Evolutionary conservation across 208 protist species (phyloP), one percentile per base, ranked within the genome.

Genomic region (Trypanosoma cruzi): DNA sequence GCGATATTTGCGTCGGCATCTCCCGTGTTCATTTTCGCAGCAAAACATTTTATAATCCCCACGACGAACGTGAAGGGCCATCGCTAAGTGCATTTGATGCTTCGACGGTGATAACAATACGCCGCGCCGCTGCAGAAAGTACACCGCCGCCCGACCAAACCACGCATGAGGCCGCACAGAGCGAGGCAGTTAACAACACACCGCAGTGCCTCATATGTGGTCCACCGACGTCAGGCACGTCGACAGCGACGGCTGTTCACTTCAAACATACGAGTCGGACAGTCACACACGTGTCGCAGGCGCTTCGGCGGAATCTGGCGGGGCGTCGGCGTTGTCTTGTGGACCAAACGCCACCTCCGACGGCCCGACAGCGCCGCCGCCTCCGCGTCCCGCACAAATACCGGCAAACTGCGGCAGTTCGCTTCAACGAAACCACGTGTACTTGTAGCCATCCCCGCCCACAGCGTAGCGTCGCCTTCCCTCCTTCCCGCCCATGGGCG

Each of bases 1-100:
- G 7, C 68, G 57, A 46, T 68, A 74, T 34, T 74, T 74, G 14
- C 13, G 31, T 24, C 42, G 46, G 0, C 68, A 58, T 18, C 57
- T 20, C 11, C 68, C 62, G 50, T 48, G 57, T 24, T 42, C 59
- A 49, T 71, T 75, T 54, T 75, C 68, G 24, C 63, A 48, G 52
- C 74, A 79, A 63, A 79, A 79, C 26, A 70, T 75, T 26, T 40
- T 20, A 55, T 79, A 79, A 54, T 79, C 74, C 3, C 74, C 74
- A 24, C 70, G 64, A 20, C 74, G 58, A 22, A 79, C 55, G 50
- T 71, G 66, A 31, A 71, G 29, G 0, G 52, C 54, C 37, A 71
- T 65, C 34, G 48, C 52, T 6, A 29, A 46, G 42, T 58, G 66
- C 55, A 63, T 26, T 29, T 37, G 36, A 18, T 29, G 2, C 40